Conservation (phyloP, 768 basidiomycete genomes). For the Peribolospora kevripleyi region DNA sequence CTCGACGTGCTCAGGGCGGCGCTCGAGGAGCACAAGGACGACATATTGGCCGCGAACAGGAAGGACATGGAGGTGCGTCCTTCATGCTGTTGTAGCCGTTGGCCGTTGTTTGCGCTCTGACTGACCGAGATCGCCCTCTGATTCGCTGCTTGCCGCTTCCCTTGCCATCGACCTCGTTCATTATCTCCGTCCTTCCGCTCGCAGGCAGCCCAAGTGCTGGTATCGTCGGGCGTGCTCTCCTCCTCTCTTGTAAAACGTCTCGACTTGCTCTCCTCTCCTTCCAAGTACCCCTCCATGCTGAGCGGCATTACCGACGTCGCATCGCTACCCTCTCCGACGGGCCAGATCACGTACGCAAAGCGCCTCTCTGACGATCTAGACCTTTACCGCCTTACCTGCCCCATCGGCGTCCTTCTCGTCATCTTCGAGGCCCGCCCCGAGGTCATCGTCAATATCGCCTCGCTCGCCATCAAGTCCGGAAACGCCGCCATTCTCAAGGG, state of each 20-base stretch:
- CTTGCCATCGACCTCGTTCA: neutral
- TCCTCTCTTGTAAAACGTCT: slow-evolving; percentile 60
- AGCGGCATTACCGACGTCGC: slow-evolving; percentile 75
- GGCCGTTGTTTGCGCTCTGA: neutral
- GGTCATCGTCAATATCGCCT: slow-evolving; percentile 89
- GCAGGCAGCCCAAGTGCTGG: too few species aligned
- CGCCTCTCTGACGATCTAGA: slow-evolving; percentile 67
- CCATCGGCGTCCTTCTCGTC: slow-evolving; percentile 82
- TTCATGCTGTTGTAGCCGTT: neutral
- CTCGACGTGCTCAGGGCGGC: slow-evolving; percentile 33
- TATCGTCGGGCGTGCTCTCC: slow-evolving; percentile 26
- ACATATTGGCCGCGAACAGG: slow-evolving; percentile 29
- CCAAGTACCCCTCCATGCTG: slow-evolving; percentile 88
- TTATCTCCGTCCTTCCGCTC: neutral
- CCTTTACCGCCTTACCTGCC: slow-evolving; percentile 80
- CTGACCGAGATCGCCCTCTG: neutral
- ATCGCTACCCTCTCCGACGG: slow-evolving; percentile 60
- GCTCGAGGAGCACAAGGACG: slow-evolving; percentile 37
- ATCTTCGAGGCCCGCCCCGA: slow-evolving; percentile 96
- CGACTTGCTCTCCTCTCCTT: slow-evolving; percentile 35
- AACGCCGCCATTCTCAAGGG: slow-evolving; percentile 95
- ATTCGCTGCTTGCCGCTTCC: neutral
- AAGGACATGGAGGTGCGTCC: neutral
- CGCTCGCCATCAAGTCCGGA: slow-evolving; percentile 87
- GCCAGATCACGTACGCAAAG: slow-evolving; percentile 64